Conservation (phyloP, 345 rosid genomes). For the Excoecaria agallocha region DNA sequence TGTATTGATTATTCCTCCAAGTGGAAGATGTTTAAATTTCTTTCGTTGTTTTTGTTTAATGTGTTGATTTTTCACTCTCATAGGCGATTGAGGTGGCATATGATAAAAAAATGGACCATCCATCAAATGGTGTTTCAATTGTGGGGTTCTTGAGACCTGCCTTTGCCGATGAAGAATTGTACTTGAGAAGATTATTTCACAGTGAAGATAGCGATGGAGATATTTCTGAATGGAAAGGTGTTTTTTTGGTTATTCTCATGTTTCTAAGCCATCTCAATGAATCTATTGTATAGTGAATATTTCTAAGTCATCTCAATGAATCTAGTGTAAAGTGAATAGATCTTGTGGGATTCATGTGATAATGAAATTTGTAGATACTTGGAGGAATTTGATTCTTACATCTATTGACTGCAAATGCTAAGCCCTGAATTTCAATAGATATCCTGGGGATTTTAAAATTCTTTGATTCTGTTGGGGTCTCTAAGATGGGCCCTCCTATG, state of each 20-base stretch:
- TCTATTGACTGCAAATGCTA: background rate
- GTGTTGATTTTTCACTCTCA: conserved; percentile 12
- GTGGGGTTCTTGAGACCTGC: conserved; percentile 80
- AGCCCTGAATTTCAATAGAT: background rate
- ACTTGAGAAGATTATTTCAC: conserved; percentile 58
- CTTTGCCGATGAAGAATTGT: conserved; percentile 72
- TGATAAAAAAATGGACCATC: conserved; percentile 63
- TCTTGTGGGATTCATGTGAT: background rate
- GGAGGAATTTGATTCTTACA: background rate
- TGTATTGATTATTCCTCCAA: background rate
- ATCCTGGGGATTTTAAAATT: background rate
- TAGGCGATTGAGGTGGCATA: conserved; percentile 60
- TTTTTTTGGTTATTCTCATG: conserved; percentile 13
- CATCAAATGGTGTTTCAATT: conserved; percentile 87
- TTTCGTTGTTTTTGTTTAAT: background rate
- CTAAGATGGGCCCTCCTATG: background rate
- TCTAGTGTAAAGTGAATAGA: background rate
- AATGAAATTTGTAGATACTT: background rate
- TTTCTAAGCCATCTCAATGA: too few species aligned
- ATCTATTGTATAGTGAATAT: too few species aligned
- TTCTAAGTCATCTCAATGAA: background rate
- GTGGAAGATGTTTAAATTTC: background rate
- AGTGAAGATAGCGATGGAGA: conserved; percentile 56
- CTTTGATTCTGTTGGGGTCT: background rate
- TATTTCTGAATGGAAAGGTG: conserved; percentile 66